Evolutionary conservation across 2,329 filamentous ascomycete genomes (phyloP).

Genomic region (Trichoderma pleuroti): DNA sequence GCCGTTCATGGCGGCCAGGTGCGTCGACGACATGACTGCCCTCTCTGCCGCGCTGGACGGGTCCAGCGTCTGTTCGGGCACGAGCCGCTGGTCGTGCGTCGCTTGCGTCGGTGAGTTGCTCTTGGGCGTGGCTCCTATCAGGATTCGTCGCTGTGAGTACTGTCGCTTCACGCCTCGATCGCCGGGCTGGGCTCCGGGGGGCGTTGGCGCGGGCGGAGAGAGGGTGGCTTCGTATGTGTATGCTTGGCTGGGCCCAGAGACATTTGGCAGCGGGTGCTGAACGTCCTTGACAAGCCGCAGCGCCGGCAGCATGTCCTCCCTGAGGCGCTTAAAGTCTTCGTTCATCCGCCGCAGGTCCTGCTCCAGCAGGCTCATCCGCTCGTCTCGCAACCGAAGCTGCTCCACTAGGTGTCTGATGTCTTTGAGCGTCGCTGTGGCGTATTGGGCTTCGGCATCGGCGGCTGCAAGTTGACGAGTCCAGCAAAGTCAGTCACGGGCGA

Average conservation of each 20-base stretch:
- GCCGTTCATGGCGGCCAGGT: slow-evolving; percentile 68
- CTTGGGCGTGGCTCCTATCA: slow-evolving; percentile 69
- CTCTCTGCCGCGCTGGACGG: slow-evolving; percentile 65
- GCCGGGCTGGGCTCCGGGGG: slow-evolving; percentile 49
- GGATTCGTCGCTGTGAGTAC: slow-evolving; percentile 72
- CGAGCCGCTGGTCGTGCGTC: slow-evolving; percentile 58
- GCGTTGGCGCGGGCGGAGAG: slow-evolving; percentile 56
- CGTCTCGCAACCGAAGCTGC: slow-evolving; percentile 83
- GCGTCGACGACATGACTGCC: slow-evolving; percentile 63
- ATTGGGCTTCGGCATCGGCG: slow-evolving; percentile 81
- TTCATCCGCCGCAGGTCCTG: slow-evolving; percentile 77
- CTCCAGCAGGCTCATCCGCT: slow-evolving; percentile 81
- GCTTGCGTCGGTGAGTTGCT: slow-evolving; percentile 71
- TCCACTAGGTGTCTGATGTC: slow-evolving; percentile 90
- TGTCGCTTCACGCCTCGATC: slow-evolving; percentile 61
- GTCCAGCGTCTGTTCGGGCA: slow-evolving; percentile 63
- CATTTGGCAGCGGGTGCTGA: slow-evolving; percentile 74
- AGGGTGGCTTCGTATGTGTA: slow-evolving; percentile 49
- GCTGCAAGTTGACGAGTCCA: slow-evolving; percentile 49
- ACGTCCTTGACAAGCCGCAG: slow-evolving; percentile 89
- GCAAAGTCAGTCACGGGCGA: slow-evolving; percentile 18
- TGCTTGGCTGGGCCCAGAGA: slow-evolving; percentile 35
- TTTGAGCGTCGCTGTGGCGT: slow-evolving; percentile 83
- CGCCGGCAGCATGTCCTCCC: slow-evolving; percentile 88
- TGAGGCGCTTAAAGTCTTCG: slow-evolving; percentile 82